These are phyloP conservation scores for Citrus maxima DNA, from an alignment of 345 rosid species.

Conservation along the genomic window DNA sequence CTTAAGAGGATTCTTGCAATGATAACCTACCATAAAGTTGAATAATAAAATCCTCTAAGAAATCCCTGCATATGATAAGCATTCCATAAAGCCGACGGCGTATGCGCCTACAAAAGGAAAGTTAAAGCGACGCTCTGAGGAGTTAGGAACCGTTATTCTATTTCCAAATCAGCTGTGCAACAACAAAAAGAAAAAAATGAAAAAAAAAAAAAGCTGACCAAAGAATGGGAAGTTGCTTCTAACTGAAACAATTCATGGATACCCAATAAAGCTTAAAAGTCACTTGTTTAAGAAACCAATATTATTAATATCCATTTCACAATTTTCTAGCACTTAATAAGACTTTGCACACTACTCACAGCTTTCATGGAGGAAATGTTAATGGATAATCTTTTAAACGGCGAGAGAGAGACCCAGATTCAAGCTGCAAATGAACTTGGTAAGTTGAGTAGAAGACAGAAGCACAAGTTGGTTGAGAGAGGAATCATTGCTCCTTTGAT, in stretches of 20 bases:
- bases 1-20: background rate
- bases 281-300: conserved; percentile 59
- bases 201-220: conserved; percentile 23
- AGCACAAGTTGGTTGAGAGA: conserved; percentile 54
- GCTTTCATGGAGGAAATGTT: conserved; percentile 54
- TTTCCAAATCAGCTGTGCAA: conserved; percentile 35
- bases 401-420: conserved; percentile 48
- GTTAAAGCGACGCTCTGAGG: conserved; percentile 37
- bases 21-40: background rate
- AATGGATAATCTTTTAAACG: conserved; percentile 48
- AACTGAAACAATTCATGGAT: conserved; percentile 70
- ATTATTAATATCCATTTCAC: conserved; percentile 13
- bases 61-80: background rate
- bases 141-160: conserved; percentile 35
- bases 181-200: too few relatives aligned
- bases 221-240: conserved; percentile 58
- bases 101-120: conserved; percentile 57
- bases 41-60: background rate
- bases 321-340: background rate
- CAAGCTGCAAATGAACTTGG: conserved; percentile 57
- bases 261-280: conserved; percentile 48
- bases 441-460: conserved; percentile 51
- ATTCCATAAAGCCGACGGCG: conserved; percentile 6
- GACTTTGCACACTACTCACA: too few relatives aligned
- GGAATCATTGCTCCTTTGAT: conserved; percentile 65